Conservation (phyloP, 1,284 basidiomycete species). For the Tylopilus orsonianus region DNA sequence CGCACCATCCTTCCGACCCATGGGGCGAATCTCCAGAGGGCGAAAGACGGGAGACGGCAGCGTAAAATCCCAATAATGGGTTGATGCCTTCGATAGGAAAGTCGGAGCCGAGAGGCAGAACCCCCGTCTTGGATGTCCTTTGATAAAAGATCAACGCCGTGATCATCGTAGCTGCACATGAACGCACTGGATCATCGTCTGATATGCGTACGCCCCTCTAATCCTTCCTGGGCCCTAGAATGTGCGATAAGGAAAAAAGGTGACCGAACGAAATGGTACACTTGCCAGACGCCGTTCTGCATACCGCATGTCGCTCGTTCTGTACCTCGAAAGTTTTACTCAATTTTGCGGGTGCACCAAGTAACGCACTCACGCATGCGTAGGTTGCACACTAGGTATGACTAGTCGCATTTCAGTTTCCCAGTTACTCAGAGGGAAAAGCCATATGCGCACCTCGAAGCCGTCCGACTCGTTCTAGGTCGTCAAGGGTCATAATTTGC, state of each 20-base stretch:
- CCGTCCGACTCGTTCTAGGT: constrained; percentile 66
- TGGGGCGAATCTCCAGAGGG: constrained; percentile 77
- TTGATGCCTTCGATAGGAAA: constrained; percentile 88
- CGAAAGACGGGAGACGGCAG: constrained; percentile 76
- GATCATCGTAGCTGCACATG: background rate
- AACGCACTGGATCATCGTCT: constrained; percentile 67
- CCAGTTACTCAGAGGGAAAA: background rate
- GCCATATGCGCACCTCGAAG: constrained; percentile 60
- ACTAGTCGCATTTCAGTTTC: constrained; percentile 47
- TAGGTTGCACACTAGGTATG: constrained; percentile 91
- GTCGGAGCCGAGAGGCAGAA: constrained; percentile 84
- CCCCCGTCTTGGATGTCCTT: constrained; percentile 44
- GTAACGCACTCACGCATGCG: constrained; percentile 66
- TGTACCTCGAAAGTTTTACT: constrained; percentile 27
- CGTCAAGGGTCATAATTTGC: constrained; percentile 75
- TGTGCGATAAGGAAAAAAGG: background rate
- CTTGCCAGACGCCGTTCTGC: constrained; percentile 75
- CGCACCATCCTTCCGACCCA: constrained; percentile 77
- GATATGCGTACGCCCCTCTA: constrained; percentile 87
- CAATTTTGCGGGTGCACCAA: background rate
- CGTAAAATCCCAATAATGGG: constrained; percentile 83
- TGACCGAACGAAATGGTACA: background rate
- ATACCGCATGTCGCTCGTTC: constrained; percentile 90
- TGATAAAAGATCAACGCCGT: background rate
- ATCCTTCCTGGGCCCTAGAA: constrained; percentile 74